Base-by-base conservation (phyloP, 2,329 filamentous ascomycete species). In the Apiospora phragmitis region DNA sequence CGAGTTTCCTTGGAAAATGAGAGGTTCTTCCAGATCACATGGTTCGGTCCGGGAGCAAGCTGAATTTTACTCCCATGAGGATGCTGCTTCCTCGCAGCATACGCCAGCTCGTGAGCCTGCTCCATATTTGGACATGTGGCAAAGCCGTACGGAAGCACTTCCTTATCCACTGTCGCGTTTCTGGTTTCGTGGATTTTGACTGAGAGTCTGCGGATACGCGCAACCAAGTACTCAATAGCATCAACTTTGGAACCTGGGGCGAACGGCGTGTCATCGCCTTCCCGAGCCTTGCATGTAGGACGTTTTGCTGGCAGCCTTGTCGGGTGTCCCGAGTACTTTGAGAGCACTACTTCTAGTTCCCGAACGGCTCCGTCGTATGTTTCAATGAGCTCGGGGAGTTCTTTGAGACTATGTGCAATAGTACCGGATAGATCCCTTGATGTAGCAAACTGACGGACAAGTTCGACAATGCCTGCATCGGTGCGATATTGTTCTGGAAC, bases 11-110 rank as follows among this genome's bases (percentile, higher is more conserved):
- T 89, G n/a, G 87, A 88, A 69, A 98, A 83, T 0, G 90, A 88
- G 84, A 99, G 88, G 77, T 99, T 99, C 79, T 94, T 92, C 96
- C 96, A 99, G 74, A 99, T 97, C 69, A 99, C 89, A 79, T 98
- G 95, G 78, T 93, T 94, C 4, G 96, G 95, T 71, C 91, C 90
- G 1, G 96, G 94, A 0, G 96, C 95, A 18, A 98, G 86, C 8
- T 84, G 86, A 70, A 99, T 89, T 0, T 89, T 93, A 0, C 94
- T 91, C 5, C 94, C 93, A 51, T 93, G 87, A 0, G 94, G 93
- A 75, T 92, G 92, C 83, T 95, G 96, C 67, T 90, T 93, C 71
- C 93, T 92, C 26, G 92, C 89, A 12, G 91, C 88, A 81, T 93
- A 97, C 14, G 95, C 96, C 72, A 97, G 94, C 26, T 89, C 89